Evolutionary conservation across 1,284 basidiomycete genomes (phyloP), one percentile per base, ranked within the genome.

Genomic region (Peniophora sp.): DNA sequence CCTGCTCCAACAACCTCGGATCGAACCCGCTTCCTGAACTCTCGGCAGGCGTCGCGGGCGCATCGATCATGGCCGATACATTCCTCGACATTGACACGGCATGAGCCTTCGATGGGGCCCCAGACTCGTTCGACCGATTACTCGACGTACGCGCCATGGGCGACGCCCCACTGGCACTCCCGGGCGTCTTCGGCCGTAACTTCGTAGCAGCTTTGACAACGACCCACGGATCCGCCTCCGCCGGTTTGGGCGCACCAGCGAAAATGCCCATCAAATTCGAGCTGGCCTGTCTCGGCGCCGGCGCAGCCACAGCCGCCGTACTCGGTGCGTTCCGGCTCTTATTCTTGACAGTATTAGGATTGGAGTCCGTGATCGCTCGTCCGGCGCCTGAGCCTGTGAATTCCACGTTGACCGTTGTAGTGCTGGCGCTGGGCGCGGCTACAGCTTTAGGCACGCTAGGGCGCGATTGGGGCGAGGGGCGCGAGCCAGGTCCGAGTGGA

Each of bases 401-500:
- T 70, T 96, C 93, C 50, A 97, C 92, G 54, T 92, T 94, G 58
- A 97, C 92, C 0, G 90, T 92, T 32, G 88, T 93, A 1, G 88
- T 76, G 17, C 88, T 90, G 3, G 94, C 90, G 3, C 86, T 83
- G 20, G 92, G 78, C 15, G 88, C 90, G 1, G 92, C 85, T 1
- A 81, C 79, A 18, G 86, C 74, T 64, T 96, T 97, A 0, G 88
- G 79, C 12, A 76, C 78, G 27, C 27, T 32, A 0, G 75, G 59
- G n/a, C 75, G 74, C 3, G 71, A 56, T 14, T 63, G 56, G 48
- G 62, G 57, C 50, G 49, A 2, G 61, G 34, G 54, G 53, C 58
- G 57, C 6, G 27, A 6, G 51, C 55, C 54, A 1, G 45, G 45
- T 10, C 55, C 57, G 44, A 61, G 65, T n/a, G 64, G 62, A 2